Evolutionary conservation across 1,284 basidiomycete genomes (phyloP).

Genomic region (Tilletiopsis washingtonensis): DNA sequence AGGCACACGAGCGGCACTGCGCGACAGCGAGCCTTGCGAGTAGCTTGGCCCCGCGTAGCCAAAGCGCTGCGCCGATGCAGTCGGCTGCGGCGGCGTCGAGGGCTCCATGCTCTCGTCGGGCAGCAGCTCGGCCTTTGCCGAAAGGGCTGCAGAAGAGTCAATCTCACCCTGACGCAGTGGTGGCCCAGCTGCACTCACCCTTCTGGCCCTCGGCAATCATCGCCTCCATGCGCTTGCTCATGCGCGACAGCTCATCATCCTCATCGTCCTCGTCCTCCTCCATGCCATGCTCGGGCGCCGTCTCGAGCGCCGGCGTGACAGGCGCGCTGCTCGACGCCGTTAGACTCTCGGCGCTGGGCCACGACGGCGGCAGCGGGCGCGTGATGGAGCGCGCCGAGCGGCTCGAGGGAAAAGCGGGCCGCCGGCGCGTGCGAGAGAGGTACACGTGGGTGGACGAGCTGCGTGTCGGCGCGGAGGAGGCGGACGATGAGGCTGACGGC

Average conservation of each 20-base stretch:
- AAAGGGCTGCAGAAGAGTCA: neutral
- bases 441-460: neutral
- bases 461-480: neutral
- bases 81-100: no score
- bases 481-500: neutral
- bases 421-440: neutral
- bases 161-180: neutral
- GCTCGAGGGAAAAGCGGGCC: neutral
- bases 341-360: neutral
- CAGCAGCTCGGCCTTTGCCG: neutral
- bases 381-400: neutral
- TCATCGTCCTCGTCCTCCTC: neutral
- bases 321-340: neutral
- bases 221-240: neutral
- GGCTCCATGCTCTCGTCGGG: no score
- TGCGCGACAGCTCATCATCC: neutral
- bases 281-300: no score
- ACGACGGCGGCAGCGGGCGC: neutral
- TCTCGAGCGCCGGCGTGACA: no score
- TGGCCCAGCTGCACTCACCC: neutral
- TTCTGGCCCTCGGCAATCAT: neutral
- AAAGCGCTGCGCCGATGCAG: no score
- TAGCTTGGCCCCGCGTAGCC: no score
- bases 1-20: no score
- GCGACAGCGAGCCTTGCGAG: no score